Percentiles rank a stretch among this genome's conserved stretches.
Evolutionary conservation across 2,329 filamentous ascomycete species (phyloP).

Genomic region (Epichloe uncinata): DNA sequence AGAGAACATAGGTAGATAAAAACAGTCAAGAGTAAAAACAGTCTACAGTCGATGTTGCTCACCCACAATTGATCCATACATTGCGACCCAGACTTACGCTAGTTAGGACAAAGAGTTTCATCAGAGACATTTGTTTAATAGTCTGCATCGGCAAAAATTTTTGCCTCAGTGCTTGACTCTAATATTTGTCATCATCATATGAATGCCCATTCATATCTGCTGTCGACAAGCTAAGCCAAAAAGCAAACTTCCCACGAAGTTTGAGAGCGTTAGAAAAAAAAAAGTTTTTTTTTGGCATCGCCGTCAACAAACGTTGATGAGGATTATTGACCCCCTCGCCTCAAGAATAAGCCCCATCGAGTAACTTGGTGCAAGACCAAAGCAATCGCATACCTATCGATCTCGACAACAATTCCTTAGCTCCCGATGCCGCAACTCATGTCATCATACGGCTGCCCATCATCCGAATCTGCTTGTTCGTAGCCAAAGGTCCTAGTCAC

Average conservation of each 20-base stretch:
- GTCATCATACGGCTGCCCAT: slow-evolving; percentile 36
- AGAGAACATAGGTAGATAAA: too few relatives aligned
- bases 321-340: slow-evolving; percentile 59
- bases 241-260: slow-evolving; percentile 30
- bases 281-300: slow-evolving; percentile 8
- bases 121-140: slow-evolving; percentile 19
- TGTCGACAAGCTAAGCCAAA: slow-evolving; percentile 8
- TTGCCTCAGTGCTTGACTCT: slow-evolving; percentile 94
- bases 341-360: slow-evolving; percentile 99
- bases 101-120: background rate
- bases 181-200: slow-evolving; percentile 86
- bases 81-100: too few relatives aligned
- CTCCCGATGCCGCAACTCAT: slow-evolving; percentile 29
- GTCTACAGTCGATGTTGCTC: too few relatives aligned
- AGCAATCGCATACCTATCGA: slow-evolving; percentile 99
- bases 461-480: slow-evolving; percentile 19
- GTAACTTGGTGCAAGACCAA: slow-evolving; percentile 54
- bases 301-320: slow-evolving; percentile 5
- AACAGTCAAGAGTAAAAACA: too few relatives aligned
- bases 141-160: slow-evolving; percentile 19
- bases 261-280: slow-evolving; percentile 23
- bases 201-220: slow-evolving; percentile 38
- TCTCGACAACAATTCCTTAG: slow-evolving; percentile 71
- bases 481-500: slow-evolving; percentile 6
- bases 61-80: too few relatives aligned